Conservation (phyloP, 2,329 filamentous ascomycete species). For the Fusarium albosuccineum region DNA sequence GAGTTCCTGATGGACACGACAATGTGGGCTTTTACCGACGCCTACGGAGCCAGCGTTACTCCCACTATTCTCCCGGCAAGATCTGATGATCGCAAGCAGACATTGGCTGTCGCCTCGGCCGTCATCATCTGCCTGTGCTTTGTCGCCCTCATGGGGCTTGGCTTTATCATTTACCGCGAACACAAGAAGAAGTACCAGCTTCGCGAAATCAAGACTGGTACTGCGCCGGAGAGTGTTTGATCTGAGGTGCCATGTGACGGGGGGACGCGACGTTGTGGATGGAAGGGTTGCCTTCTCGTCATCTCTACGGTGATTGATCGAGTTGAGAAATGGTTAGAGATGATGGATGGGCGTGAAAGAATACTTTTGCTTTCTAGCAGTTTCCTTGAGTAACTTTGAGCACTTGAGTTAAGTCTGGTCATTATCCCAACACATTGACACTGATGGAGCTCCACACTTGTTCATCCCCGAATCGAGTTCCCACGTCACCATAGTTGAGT, state of each 20-base stretch:
- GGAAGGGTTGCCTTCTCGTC: neutral
- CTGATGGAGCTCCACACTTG: too few relatives aligned
- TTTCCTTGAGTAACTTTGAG: too few relatives aligned
- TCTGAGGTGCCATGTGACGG: neutral
- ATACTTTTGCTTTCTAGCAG: neutral
- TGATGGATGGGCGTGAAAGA: neutral
- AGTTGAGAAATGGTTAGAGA: too few relatives aligned
- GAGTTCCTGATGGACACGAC: slow-evolving; percentile 24
- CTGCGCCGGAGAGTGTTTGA: slow-evolving; percentile 16
- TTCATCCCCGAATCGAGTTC: too few relatives aligned
- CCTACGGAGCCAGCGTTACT: slow-evolving; percentile 3
- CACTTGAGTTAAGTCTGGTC: too few relatives aligned
- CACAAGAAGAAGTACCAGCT: slow-evolving; percentile 14
- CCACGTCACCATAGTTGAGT: too few relatives aligned
- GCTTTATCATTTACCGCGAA: slow-evolving; percentile 21
- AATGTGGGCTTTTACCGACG: slow-evolving; percentile 11
- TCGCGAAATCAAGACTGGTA: slow-evolving; percentile 15
- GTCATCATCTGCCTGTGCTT: slow-evolving; percentile 23
- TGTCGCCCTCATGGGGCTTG: slow-evolving; percentile 9
- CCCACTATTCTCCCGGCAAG: neutral
- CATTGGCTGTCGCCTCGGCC: slow-evolving; percentile 12
- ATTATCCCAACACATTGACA: too few relatives aligned
- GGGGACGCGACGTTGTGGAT: neutral
- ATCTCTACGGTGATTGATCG: too few relatives aligned
- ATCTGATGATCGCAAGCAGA: slow-evolving; percentile 3